phyloP scores from a whole-genome alignment of 176 grass and related monocot genomes.

The Puccinellia tenuiflora region DNA sequence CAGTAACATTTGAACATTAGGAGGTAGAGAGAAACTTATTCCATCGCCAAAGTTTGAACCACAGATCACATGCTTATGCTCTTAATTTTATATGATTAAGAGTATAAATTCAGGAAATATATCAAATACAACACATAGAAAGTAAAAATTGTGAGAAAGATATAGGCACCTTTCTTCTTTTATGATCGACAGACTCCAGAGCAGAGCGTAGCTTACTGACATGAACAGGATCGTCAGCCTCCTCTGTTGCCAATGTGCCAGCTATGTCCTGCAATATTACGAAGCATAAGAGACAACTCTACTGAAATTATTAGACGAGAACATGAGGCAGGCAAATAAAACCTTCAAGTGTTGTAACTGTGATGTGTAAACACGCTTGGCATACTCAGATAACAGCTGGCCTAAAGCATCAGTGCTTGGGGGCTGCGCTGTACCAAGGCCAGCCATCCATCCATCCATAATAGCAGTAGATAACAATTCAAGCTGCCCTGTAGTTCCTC shows the following conservation, averaged over 20 bases:
- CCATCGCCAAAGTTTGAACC: background rate
- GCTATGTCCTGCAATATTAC: slow-evolving; percentile 78
- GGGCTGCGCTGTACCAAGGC: slow-evolving; percentile 80
- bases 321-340: slow-evolving; percentile 16
- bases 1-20: background rate
- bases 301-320: slow-evolving; percentile 8
- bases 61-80: background rate
- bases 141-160: slow-evolving; percentile 8
- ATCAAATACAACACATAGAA: background rate
- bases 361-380: slow-evolving; percentile 85
- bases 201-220: slow-evolving; percentile 93
- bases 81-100: background rate
- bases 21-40: background rate
- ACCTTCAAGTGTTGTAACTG: slow-evolving; percentile 97
- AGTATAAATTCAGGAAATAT: background rate
- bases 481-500: slow-evolving; percentile 71
- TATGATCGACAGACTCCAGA: slow-evolving; percentile 94
- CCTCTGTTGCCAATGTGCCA: slow-evolving; percentile 87
- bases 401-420: slow-evolving; percentile 95
- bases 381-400: slow-evolving; percentile 91
- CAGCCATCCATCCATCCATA: slow-evolving; percentile 99
- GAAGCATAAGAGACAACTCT: slow-evolving; percentile 8
- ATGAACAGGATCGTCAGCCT: slow-evolving; percentile 63
- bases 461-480: slow-evolving; percentile 95
- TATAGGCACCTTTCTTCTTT: slow-evolving; percentile 76